A percentile compares a stretch with the other conserved stretches of the same genome.
These are phyloP conservation scores for Leptographium wingfieldii DNA, from an alignment of 2,329 filamentous ascomycete species.

Conservation along the genomic window DNA sequence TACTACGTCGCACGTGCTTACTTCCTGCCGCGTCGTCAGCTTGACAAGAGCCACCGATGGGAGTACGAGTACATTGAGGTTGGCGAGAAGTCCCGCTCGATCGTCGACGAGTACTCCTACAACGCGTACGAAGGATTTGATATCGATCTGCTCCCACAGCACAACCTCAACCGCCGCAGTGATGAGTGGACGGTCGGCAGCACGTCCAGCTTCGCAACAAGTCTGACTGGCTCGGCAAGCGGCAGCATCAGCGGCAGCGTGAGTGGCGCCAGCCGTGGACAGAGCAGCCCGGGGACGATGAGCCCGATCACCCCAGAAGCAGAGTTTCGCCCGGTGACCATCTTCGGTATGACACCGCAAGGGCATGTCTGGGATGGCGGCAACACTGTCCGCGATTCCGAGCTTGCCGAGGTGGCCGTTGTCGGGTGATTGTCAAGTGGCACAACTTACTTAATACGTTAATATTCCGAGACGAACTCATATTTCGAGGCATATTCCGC, in stretches of 20 bases:
- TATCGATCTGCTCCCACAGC: slow-evolving; percentile 29
- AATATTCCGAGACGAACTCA: neutral
- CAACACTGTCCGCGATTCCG: slow-evolving; percentile 25
- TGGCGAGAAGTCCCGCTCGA: slow-evolving; percentile 40
- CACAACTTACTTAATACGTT: neutral
- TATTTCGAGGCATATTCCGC: neutral
- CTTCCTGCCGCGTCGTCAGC: slow-evolving; percentile 71
- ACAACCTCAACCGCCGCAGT: slow-evolving; percentile 27
- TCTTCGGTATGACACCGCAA: slow-evolving; percentile 23
- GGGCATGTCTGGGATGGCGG: slow-evolving; percentile 26
- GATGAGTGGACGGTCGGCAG: slow-evolving; percentile 88
- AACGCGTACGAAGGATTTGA: slow-evolving; percentile 32
- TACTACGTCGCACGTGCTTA: slow-evolving; percentile 74
- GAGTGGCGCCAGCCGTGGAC: slow-evolving; percentile 32
- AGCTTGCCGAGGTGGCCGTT: slow-evolving; percentile 33
- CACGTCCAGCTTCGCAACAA: slow-evolving; percentile 54
- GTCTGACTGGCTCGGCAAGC: slow-evolving; percentile 22
- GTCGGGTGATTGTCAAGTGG: slow-evolving; percentile 17
- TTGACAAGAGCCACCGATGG: slow-evolving; percentile 81
- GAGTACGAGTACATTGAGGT: slow-evolving; percentile 89
- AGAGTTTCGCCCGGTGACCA: slow-evolving; percentile 17
- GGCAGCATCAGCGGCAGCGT: slow-evolving; percentile 17
- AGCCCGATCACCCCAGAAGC: slow-evolving; percentile 37
- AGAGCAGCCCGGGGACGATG: slow-evolving; percentile 35
- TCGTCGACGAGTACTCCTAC: slow-evolving; percentile 32